Evolutionary conservation across 331 rosid species (phyloP).

Genomic region (Malus hybrid): DNA sequence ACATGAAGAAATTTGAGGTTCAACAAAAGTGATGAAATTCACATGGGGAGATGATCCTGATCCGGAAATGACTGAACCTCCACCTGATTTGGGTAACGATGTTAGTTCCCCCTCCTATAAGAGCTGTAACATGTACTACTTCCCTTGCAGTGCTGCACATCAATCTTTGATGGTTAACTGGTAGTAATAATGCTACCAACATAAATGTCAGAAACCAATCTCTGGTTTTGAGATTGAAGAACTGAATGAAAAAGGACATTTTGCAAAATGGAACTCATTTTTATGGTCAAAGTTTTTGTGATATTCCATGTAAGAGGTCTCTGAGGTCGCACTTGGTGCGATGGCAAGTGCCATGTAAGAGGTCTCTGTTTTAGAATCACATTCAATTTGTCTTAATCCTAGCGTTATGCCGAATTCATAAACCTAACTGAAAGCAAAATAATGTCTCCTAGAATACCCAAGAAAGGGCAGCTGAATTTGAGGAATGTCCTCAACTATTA

Average conservation of each 20-base stretch:
- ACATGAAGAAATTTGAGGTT: constrained; percentile 45
- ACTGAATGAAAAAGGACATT: neutral
- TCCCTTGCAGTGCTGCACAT: neutral
- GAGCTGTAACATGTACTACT: constrained; percentile 15
- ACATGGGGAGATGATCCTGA: constrained; percentile 83
- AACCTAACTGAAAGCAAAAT: too few relatives aligned
- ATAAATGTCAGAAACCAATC: neutral
- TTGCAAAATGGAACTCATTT: neutral
- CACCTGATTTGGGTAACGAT: constrained; percentile 56
- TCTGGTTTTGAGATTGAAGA: neutral
- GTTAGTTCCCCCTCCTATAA: neutral
- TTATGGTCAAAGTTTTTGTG: neutral
- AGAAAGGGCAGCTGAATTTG: neutral
- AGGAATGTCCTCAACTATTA: too few relatives aligned
- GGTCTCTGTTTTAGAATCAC: neutral
- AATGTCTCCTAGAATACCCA: neutral
- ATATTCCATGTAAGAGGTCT: neutral
- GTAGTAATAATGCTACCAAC: constrained; percentile 1
- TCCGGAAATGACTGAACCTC: constrained; percentile 35
- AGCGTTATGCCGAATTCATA: neutral
- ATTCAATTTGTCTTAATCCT: neutral
- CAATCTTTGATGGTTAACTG: neutral
- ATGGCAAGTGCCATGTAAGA: too few relatives aligned
- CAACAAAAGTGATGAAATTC: constrained; percentile 53
- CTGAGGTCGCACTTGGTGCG: too few relatives aligned